These are phyloP conservation scores for Aspergillus ostianus DNA, from an alignment of 495 filamentous ascomycete genomes.

Conservation along the genomic window DNA sequence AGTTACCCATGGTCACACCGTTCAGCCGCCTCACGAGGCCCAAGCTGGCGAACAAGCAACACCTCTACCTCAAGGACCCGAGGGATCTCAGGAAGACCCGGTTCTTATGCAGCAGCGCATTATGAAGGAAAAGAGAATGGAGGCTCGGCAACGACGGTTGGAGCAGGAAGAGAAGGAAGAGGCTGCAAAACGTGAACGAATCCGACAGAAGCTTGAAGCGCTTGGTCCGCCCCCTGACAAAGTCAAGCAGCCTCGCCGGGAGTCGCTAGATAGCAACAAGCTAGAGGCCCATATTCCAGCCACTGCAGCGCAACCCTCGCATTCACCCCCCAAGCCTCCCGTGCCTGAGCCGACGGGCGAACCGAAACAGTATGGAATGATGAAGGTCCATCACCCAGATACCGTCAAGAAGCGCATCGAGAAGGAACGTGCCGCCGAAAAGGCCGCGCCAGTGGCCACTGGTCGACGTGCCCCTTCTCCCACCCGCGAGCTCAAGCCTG, in stretches of 20 bases:
- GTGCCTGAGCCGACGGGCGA: conserved; percentile 51
- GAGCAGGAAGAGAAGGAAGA: conserved; percentile 83
- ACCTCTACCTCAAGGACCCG: conserved; percentile 26
- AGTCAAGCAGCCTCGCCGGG: conserved; percentile 48
- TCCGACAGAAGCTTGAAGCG: conserved; percentile 76
- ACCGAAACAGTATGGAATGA: conserved; percentile 58
- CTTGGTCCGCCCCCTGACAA: conserved; percentile 65
- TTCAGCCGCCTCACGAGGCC: conserved; percentile 17
- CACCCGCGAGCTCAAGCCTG: conserved; percentile 33
- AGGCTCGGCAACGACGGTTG: conserved; percentile 71
- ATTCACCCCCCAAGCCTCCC: conserved; percentile 53
- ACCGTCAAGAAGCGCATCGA: conserved; percentile 45
- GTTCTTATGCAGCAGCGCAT: conserved; percentile 72
- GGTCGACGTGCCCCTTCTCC: conserved; percentile 34
- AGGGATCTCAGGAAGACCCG: conserved; percentile 52
- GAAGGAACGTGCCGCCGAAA: conserved; percentile 38
- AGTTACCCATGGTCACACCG: conserved; percentile 42
- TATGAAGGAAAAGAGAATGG: conserved; percentile 78
- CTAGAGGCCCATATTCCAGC: conserved; percentile 23
- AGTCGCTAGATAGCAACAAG: conserved; percentile 30
- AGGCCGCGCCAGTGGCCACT: conserved; percentile 23
- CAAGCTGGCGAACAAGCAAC: conserved; percentile 23
- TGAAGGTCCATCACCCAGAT: conserved; percentile 56
- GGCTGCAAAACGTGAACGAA: conserved; percentile 74
- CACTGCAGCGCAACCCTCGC: conserved; percentile 22